Base-by-base conservation (phyloP, 78 protist genomes). In the Reticulomyxa filosa region DNA sequence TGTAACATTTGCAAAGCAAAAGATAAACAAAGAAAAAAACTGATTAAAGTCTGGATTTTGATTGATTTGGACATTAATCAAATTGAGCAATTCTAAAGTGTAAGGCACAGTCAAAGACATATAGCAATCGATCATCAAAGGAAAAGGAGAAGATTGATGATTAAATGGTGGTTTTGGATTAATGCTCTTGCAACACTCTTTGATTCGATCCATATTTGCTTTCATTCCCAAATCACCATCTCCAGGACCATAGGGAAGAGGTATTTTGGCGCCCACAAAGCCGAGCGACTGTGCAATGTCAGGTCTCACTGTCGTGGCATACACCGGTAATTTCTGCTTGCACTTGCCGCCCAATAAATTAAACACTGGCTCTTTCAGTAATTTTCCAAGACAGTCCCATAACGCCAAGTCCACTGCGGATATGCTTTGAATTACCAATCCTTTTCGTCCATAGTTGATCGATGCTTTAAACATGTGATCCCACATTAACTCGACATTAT, bases 91-190 rank as follows among this genome's bases (percentile, higher is more conserved):
- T 36, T 57, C 4, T 30, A 59, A 69, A 20, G 80, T 17, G 57
- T 75, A 75, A 6, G 74, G 75, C 38, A 75, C 70, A 10, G 71
- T 62, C n/a, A 75, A 64, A 13, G 76, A 7, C 80, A 75, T 75
- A 70, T 75, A 75, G 72, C 74, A 68, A 46, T 75, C 80, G 20
- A 75, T 23, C 61, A 64, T 39, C 33, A 75, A 39, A 0, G 76
- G 80, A 64, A 53, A 75, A 26, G 67, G 72, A 8, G 72, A 56
- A n/a, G n/a, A n/a, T n/a, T n/a, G n/a, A n/a, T 42, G 50, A 17
- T 17, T 42, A 17, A 42, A 42, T 42, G 50, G 50, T 42, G 29
- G 50, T 17, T n/a, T 42, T 42, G 29, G 50, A 42, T n/a, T 42
- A 42, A 42, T 17, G 17, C 29, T n/a, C 17, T 42, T 42, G 8